Conservation (phyloP, 2,329 filamentous ascomycete species). For the Ascomycota sp. region DNA sequence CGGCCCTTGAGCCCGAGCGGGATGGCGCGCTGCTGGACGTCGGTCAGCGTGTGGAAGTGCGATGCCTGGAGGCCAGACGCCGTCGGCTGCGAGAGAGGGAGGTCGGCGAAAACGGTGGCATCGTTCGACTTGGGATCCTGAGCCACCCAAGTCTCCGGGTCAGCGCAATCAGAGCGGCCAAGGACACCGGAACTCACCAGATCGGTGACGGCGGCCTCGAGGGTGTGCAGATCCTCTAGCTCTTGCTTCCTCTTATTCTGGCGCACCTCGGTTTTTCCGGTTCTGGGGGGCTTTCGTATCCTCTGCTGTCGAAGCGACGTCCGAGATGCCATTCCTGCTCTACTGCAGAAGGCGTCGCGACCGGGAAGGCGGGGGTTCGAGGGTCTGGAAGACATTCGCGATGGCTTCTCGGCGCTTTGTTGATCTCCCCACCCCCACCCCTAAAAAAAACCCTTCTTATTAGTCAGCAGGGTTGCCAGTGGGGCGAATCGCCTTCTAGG, state of each 20-base stretch:
- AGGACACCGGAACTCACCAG: constrained; percentile 7
- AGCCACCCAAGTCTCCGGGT: background rate
- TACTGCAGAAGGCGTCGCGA: too few relatives aligned
- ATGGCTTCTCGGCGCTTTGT: too few relatives aligned
- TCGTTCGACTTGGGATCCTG: constrained; percentile 37
- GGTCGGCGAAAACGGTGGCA: constrained; percentile 51
- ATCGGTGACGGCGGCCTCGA: constrained; percentile 12
- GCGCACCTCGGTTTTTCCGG: constrained; percentile 11
- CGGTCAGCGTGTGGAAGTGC: constrained; percentile 76
- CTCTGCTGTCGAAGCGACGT: constrained; percentile 7
- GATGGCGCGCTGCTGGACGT: constrained; percentile 78
- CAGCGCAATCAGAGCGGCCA: background rate
- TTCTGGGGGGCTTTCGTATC: constrained; percentile 5
- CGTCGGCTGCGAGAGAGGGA: constrained; percentile 70
- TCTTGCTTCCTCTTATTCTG: constrained; percentile 17
- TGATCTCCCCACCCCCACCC: too few relatives aligned
- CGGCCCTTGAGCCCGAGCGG: constrained; percentile 63
- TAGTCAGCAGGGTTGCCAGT: too few relatives aligned
- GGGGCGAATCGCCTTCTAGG: too few relatives aligned
- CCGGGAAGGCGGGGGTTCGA: too few relatives aligned
- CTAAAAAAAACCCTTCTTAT: too few relatives aligned
- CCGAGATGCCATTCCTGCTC: constrained; percentile 9
- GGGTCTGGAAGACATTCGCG: too few relatives aligned
- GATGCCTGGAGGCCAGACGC: constrained; percentile 57
- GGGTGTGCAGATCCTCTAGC: constrained; percentile 13